Conservation (phyloP, 1,139 yeast genomes). For the Blastobotrys aristatus region DNA sequence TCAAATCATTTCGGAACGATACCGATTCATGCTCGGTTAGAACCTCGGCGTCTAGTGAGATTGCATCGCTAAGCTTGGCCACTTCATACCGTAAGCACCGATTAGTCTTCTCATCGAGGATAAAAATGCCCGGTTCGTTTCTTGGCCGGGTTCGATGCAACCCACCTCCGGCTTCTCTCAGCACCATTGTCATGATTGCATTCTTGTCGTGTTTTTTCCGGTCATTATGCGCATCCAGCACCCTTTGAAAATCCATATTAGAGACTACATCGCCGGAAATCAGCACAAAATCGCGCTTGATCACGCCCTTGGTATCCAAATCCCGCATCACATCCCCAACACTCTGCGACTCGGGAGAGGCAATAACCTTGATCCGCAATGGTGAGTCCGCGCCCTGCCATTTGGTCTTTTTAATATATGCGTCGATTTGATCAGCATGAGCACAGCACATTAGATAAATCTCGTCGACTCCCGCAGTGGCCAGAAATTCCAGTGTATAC, state of each 20-base stretch:
- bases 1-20: constrained; percentile 78
- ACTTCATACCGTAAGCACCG: constrained; percentile 82
- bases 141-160: constrained; percentile 67
- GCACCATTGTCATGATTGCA: constrained; percentile 89
- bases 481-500: constrained; percentile 89
- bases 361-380: constrained; percentile 67
- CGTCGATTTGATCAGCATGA: constrained; percentile 83
- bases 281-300: constrained; percentile 81
- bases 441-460: constrained; percentile 85
- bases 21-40: constrained; percentile 75
- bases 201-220: constrained; percentile 73
- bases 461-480: constrained; percentile 85
- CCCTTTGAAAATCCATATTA: constrained; percentile 73
- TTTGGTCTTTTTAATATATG: constrained; percentile 72
- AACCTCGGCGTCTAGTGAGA: constrained; percentile 78
- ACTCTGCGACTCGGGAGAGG: constrained; percentile 84
- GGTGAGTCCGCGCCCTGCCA: constrained; percentile 77
- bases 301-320: constrained; percentile 81
- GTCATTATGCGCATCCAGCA: constrained; percentile 65
- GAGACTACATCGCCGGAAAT: constrained; percentile 94
- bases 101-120: constrained; percentile 65
- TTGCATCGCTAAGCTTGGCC: constrained; percentile 31
- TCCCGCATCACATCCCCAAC: constrained; percentile 98
- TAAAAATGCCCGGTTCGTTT: constrained; percentile 76
- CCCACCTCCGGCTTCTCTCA: constrained; percentile 79